Percentiles rank a stretch among this genome's conserved stretches.
Conservation (phyloP, 441 rosid genomes). For the Jatropha podagrica region DNA sequence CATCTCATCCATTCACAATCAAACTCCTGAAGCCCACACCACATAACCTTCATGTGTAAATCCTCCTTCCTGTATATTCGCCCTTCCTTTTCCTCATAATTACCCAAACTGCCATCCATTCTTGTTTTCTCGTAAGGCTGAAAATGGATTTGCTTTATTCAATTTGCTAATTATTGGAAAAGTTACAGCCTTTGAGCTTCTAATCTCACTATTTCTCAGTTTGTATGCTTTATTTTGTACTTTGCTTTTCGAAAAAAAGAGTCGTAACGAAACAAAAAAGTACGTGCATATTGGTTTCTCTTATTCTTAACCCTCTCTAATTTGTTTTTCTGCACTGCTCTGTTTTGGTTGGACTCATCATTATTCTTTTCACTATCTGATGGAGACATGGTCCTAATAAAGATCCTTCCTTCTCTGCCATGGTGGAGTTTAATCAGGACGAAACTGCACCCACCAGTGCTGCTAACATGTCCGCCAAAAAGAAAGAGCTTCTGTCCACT, state of each 20-base stretch:
- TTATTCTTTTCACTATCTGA: conserved; percentile 11
- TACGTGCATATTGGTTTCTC: conserved; percentile 14
- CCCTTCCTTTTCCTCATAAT: conserved; percentile 14
- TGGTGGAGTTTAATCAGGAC: conserved; percentile 43
- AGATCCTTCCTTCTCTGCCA: conserved; percentile 32
- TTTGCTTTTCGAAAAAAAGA: neutral
- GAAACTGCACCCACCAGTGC: conserved; percentile 31
- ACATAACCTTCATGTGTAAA: conserved; percentile 23
- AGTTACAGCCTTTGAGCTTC: conserved; percentile 14
- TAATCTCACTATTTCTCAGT: conserved; percentile 8
- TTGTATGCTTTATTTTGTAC: neutral
- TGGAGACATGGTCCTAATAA: conserved; percentile 38
- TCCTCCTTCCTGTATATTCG: conserved; percentile 9
- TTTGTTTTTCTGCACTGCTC: conserved; percentile 2
- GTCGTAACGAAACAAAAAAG: conserved; percentile 31
- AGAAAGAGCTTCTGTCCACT: conserved; percentile 77
- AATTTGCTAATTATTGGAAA: neutral
- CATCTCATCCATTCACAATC: conserved; percentile 32
- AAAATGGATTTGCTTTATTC: conserved; percentile 15
- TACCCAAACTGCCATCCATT: conserved; percentile 29
- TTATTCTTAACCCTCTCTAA: conserved; percentile 5
- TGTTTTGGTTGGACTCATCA: conserved; percentile 15
- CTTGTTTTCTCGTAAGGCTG: conserved; percentile 26
- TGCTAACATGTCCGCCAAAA: conserved; percentile 58
- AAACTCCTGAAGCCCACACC: conserved; percentile 34